Conservation (phyloP, 345 rosid genomes). For the Sonneratia alba region DNA sequence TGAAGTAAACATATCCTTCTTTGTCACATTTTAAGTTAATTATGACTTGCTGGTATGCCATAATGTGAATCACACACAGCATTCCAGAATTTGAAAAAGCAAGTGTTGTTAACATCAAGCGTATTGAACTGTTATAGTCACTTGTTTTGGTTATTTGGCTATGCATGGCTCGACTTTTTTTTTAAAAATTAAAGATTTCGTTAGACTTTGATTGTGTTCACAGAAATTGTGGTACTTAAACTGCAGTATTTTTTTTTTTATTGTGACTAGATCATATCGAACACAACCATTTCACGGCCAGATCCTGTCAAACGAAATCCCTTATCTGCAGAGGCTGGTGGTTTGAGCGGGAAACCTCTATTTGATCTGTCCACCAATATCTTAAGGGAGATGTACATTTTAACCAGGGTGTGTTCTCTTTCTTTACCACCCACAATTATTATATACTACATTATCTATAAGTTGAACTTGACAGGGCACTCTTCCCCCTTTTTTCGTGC, state of each 20-base stretch:
- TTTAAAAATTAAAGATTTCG: too few relatives aligned
- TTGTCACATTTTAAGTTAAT: neutral
- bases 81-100: neutral
- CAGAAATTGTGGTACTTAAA: neutral
- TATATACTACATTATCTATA: neutral
- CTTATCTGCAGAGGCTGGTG: constrained; percentile 69
- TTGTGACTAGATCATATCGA: constrained; percentile 62
- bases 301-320: constrained; percentile 46
- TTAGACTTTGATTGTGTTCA: neutral
- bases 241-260: neutral
- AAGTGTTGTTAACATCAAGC: neutral
- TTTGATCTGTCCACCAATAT: constrained; percentile 60
- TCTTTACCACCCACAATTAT: neutral
- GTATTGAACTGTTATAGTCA: neutral
- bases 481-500: neutral
- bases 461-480: neutral
- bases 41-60: neutral
- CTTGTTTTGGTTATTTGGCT: neutral
- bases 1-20: neutral
- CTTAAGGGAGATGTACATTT: constrained; percentile 78
- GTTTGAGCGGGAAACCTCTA: constrained; percentile 91
- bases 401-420: constrained; percentile 67
- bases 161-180: neutral
- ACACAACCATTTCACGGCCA: constrained; percentile 88
- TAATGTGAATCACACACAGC: neutral